These are phyloP conservation scores for Sanghuangporus weigelae DNA, from an alignment of 1,284 basidiomycete species.

Conservation along the genomic window DNA sequence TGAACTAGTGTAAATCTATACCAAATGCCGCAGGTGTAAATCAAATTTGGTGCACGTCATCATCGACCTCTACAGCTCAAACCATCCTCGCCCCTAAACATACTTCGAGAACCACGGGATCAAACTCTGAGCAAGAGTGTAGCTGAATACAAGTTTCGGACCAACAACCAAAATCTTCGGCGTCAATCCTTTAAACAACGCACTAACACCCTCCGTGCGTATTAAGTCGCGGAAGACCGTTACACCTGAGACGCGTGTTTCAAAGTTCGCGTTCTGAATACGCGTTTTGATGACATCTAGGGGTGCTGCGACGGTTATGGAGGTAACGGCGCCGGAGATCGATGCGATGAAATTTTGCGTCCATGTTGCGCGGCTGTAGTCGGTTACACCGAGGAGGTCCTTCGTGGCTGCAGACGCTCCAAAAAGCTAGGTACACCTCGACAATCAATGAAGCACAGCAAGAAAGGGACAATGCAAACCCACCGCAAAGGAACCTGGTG, in stretches of 20 bases:
- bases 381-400: conserved; percentile 83
- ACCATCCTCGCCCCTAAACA: conserved; percentile 39
- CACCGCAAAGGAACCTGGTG: conserved; percentile 93
- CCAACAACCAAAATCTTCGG: conserved; percentile 97
- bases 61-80: neutral
- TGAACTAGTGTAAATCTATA: neutral
- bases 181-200: conserved; percentile 97
- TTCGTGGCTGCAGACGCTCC: conserved; percentile 95
- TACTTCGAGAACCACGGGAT: conserved; percentile 94
- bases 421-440: conserved; percentile 65
- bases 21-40: neutral
- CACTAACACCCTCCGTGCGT: conserved; percentile 76
- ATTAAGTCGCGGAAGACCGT: conserved; percentile 86
- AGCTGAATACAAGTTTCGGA: conserved; percentile 97
- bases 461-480: conserved; percentile 27
- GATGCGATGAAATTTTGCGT: conserved; percentile 93
- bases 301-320: conserved; percentile 94
- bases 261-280: conserved; percentile 98
- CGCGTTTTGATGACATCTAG: conserved; percentile 96
- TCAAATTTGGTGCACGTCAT: neutral
- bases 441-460: neutral
- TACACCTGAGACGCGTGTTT: conserved; percentile 84
- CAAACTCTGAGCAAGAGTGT: conserved; percentile 93
- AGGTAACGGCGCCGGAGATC: conserved; percentile 89
- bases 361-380: conserved; percentile 94